Base-by-base conservation (phyloP, 78 protist genomes). In the Dictyostelium brefeldianum region DNA sequence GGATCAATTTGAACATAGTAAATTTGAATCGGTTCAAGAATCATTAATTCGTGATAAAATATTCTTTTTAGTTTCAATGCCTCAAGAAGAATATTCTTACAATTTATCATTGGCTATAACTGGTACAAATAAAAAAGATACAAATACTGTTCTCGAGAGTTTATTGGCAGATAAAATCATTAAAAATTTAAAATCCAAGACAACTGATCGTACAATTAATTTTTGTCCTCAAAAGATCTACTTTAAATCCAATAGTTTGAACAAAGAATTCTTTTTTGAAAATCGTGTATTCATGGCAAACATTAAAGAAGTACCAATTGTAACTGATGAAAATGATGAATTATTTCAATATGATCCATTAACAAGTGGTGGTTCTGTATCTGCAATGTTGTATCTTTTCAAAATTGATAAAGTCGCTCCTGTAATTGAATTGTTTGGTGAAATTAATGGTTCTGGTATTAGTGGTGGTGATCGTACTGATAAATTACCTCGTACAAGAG, bases 281-380 rank as follows among this genome's bases (percentile, higher is more conserved):
- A 36, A 31, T 36, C 41, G 59, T 50, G 8, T 20, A 14, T 78
- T 78, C n/a, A 4, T 78, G 27, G 9, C 36, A n/a, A 54, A 31
- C 22, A 54, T 78, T 20, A 78, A 78, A 56, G 51, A 78, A 1
- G 15, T 18, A 8, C 73, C 83, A 22, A 22, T 77, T 4, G 47
- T n/a, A 9, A 77, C 12, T 67, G 75, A 71, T n/a, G 56, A 48
- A 48, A 48, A 50, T 10, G 1, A 6, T 22, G 43, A 75, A 75
- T n/a, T 50, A 5, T 75, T 75, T 51, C 25, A 75, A 25, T 78
- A 54, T 36, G 83, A 78, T 54, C 83, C 83, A 50, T 54, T 56
- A n/a, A 78, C 70, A 15, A 51, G 83, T 78, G 83, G 83, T 56
- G 83, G 83, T 20, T 78, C 83, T 3, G 83, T 78, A 1, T 20